Evolutionary conservation across 2,329 filamentous ascomycete species (phyloP).

Genomic region (Gnomoniopsis sp.): DNA sequence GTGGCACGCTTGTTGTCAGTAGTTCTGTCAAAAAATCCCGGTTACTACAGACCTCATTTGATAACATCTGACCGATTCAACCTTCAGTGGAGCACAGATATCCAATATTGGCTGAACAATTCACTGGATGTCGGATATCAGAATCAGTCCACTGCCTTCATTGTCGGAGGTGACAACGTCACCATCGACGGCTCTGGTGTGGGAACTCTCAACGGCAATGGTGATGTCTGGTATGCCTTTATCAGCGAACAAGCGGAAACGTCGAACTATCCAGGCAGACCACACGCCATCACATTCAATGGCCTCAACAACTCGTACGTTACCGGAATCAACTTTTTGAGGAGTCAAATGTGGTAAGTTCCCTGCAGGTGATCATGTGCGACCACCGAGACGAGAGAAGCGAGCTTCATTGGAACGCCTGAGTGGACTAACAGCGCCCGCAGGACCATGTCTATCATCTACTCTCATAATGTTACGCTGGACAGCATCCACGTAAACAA

Average conservation of each 20-base stretch:
- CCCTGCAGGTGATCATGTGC: not conserved
- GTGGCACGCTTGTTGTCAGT: slow-evolving; percentile 33
- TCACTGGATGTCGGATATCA: slow-evolving; percentile 42
- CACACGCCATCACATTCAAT: slow-evolving; percentile 46
- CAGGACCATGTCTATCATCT: slow-evolving; percentile 42
- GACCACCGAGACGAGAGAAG: too few relatives aligned
- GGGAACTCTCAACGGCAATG: slow-evolving; percentile 49
- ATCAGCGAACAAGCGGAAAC: slow-evolving; percentile 27
- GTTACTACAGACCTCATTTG: not conserved
- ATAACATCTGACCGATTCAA: not conserved
- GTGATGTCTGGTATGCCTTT: slow-evolving; percentile 49
- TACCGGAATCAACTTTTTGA: slow-evolving; percentile 40
- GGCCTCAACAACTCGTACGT: slow-evolving; percentile 41
- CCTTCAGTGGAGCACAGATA: slow-evolving; percentile 33
- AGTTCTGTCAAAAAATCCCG: too few relatives aligned
- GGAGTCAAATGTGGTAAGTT: slow-evolving; percentile 49
- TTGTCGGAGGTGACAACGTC: slow-evolving; percentile 45
- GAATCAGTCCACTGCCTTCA: slow-evolving; percentile 43
- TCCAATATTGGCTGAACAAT: slow-evolving; percentile 42
- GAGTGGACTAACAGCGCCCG: not conserved
- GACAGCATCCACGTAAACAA: slow-evolving; percentile 47
- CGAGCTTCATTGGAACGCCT: not conserved
- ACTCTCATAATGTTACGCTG: slow-evolving; percentile 37
- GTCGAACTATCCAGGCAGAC: slow-evolving; percentile 42
- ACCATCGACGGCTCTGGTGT: slow-evolving; percentile 39